A percentile compares a stretch with the other conserved stretches of the same genome.
Conservation (phyloP, 208 protist species). For the Crithidia fasciculata region DNA sequence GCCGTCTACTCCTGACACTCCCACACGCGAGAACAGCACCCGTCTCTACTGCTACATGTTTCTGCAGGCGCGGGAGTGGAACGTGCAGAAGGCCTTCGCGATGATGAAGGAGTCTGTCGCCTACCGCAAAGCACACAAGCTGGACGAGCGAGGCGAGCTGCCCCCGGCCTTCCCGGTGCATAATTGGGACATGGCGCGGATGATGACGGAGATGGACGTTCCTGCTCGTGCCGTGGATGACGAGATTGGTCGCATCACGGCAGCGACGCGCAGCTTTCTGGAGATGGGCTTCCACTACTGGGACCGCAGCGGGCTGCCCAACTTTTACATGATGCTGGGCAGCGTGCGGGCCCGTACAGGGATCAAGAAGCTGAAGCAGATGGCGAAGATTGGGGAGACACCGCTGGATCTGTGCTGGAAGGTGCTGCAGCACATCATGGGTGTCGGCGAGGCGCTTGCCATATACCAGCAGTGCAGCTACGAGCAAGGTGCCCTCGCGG, state of each 20-base stretch:
- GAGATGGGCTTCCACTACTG: slow-evolving; percentile 49
- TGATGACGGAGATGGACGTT: slow-evolving; percentile 8
- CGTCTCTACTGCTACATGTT: slow-evolving; percentile 54
- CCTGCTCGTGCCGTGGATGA: background rate
- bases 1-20: background rate
- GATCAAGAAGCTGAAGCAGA: slow-evolving; percentile 39
- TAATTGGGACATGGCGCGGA: slow-evolving; percentile 33
- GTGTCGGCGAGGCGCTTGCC: slow-evolving; percentile 21
- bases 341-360: slow-evolving; percentile 21
- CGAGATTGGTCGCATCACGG: slow-evolving; percentile 27
- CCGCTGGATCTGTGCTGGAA: slow-evolving; percentile 22
- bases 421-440: slow-evolving; percentile 26
- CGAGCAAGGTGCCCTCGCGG: slow-evolving; percentile 19
- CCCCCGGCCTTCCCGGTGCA: slow-evolving; percentile 49
- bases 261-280: slow-evolving; percentile 21
- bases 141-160: slow-evolving; percentile 48
- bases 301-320: slow-evolving; percentile 49
- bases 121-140: slow-evolving; percentile 35
- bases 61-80: slow-evolving; percentile 51
- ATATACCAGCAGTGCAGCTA: slow-evolving; percentile 5
- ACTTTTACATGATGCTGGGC: slow-evolving; percentile 48
- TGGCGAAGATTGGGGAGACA: slow-evolving; percentile 22
- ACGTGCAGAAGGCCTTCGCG: slow-evolving; percentile 52
- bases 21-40: slow-evolving; percentile 37
- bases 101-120: slow-evolving; percentile 42